Conservation (phyloP, 202 grass and related monocot species). For the Setaria viridis region DNA sequence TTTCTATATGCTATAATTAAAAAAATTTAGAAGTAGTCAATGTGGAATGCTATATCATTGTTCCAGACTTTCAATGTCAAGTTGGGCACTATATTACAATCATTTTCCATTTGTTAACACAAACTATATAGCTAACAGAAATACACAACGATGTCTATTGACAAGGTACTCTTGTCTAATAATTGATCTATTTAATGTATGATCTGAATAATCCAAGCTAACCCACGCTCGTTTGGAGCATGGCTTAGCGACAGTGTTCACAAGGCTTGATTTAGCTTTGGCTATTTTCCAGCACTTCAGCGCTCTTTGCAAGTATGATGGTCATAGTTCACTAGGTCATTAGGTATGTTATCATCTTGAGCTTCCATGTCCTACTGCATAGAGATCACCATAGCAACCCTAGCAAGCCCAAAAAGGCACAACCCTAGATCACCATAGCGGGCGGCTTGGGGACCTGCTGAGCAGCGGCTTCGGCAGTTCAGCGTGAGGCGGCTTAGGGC, state of each 20-base stretch:
- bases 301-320: not conserved
- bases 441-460: too few species aligned
- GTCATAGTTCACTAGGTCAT: not conserved
- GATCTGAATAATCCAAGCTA: not conserved
- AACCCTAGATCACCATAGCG: too few species aligned
- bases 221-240: not conserved
- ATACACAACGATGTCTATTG: not conserved
- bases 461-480: too few species aligned
- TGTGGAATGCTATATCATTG: not conserved
- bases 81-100: not conserved
- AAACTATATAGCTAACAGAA: conserved; percentile 3
- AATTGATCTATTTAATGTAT: not conserved
- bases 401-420: not conserved
- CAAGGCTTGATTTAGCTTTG: not conserved
- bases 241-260: not conserved
- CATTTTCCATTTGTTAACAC: not conserved
- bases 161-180: not conserved
- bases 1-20: not conserved
- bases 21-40: not conserved
- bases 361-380: not conserved
- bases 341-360: not conserved
- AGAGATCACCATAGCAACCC: not conserved
- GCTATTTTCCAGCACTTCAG: not conserved
- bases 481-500: too few species aligned
- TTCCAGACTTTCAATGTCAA: not conserved